Conservation (phyloP, 2,329 filamentous ascomycete species). For the Neofusicoccum laricinum region DNA sequence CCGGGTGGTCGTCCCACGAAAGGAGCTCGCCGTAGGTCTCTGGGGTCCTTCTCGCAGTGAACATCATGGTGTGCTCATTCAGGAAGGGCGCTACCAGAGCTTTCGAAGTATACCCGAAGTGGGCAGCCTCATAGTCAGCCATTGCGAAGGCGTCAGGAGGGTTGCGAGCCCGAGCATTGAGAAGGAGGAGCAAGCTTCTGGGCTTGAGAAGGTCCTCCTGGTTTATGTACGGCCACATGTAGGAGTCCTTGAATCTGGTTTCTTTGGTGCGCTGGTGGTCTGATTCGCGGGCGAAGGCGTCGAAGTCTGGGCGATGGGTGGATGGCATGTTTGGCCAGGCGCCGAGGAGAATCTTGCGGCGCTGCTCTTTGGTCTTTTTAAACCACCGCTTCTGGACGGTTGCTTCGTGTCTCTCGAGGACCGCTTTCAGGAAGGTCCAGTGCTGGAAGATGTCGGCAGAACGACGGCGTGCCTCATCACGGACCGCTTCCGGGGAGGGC, state of each 20-base stretch:
- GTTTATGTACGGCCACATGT: slow-evolving; percentile 56
- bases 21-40: slow-evolving; percentile 39
- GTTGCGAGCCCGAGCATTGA: slow-evolving; percentile 53
- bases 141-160: slow-evolving; percentile 48
- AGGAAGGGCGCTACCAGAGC: slow-evolving; percentile 27
- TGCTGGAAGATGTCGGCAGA: slow-evolving; percentile 32
- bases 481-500: slow-evolving; percentile 23
- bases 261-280: neutral
- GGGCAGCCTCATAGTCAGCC: slow-evolving; percentile 40
- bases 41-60: slow-evolving; percentile 28
- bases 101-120: slow-evolving; percentile 28
- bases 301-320: slow-evolving; percentile 53
- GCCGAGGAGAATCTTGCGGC: slow-evolving; percentile 45
- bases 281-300: slow-evolving; percentile 25
- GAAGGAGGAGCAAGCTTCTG: slow-evolving; percentile 47
- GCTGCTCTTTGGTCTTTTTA: slow-evolving; percentile 51
- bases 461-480: slow-evolving; percentile 21
- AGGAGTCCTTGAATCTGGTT: slow-evolving; percentile 28
- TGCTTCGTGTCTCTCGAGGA: slow-evolving; percentile 51
- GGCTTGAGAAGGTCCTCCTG: slow-evolving; percentile 52
- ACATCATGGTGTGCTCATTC: slow-evolving; percentile 33
- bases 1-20: slow-evolving; percentile 33
- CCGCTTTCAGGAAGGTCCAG: slow-evolving; percentile 38
- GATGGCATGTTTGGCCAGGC: slow-evolving; percentile 51
- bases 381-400: slow-evolving; percentile 54